A percentile compares a stretch with the other conserved stretches of the same genome.
Conservation (phyloP, 352 stramenopile species). For the Peronosclerospora sorghi region DNA sequence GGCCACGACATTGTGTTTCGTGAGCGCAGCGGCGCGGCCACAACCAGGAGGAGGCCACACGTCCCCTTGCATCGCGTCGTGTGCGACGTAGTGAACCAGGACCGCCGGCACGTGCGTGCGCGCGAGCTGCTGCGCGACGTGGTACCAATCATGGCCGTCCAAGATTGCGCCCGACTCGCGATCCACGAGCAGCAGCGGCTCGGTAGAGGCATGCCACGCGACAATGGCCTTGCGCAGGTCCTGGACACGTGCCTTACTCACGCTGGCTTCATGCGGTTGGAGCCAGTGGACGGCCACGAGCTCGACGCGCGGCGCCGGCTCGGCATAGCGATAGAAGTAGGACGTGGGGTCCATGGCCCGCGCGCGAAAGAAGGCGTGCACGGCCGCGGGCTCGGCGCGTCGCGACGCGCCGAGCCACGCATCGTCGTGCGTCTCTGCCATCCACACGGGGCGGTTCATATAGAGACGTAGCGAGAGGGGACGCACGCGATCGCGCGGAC, state of each 20-base stretch:
- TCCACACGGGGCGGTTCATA: conserved; percentile 63
- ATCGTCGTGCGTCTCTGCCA: conserved; percentile 67
- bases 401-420: too few relatives aligned
- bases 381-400: conserved; percentile 17
- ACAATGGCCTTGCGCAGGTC: conserved; percentile 70
- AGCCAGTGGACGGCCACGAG: conserved; percentile 77
- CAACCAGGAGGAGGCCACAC: conserved; percentile 74
- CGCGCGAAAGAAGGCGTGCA: conserved; percentile 69
- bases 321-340: conserved; percentile 77
- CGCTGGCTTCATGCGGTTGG: conserved; percentile 76
- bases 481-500: conserved; percentile 57
- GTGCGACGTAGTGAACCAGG: conserved; percentile 73
- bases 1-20: conserved; percentile 72
- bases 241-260: conserved; percentile 69
- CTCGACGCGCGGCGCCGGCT: conserved; percentile 55
- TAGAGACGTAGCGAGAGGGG: conserved; percentile 73
- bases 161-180: conserved; percentile 69
- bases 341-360: conserved; percentile 76
- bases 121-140: conserved; percentile 54
- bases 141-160: conserved; percentile 78
- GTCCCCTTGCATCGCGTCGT: conserved; percentile 53
- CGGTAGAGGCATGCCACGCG: conserved; percentile 72
- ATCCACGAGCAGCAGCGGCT: conserved; percentile 73
- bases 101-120: conserved; percentile 69
- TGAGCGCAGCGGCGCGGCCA: conserved; percentile 41